A percentile compares a stretch with the other conserved stretches of the same genome.
Conservation (phyloP, 805 yeast species). For the Pichia membranifaciens region DNA sequence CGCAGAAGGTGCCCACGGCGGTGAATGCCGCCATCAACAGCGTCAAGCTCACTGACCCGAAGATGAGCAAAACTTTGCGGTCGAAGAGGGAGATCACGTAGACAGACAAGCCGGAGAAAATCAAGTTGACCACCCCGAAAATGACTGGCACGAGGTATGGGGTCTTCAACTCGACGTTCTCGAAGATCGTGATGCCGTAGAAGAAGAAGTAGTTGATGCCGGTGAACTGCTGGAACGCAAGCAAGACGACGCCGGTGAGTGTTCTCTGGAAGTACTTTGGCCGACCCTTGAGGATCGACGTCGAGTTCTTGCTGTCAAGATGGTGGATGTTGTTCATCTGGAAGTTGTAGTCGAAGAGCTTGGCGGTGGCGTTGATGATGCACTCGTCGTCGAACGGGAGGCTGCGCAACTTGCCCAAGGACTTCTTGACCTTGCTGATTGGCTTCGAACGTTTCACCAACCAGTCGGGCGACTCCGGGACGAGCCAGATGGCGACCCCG, state of each 20-base stretch:
- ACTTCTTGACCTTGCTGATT: conserved; percentile 13
- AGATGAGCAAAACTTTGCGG: conserved; percentile 40
- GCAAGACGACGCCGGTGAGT: conserved; percentile 26
- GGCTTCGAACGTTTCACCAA: conserved; percentile 14
- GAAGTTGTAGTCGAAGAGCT: conserved; percentile 16
- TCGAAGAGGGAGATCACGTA: conserved; percentile 43
- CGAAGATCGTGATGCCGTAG: conserved; percentile 56
- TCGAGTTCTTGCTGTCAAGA: background rate
- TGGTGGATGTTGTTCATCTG: background rate
- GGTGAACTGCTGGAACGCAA: conserved; percentile 43
- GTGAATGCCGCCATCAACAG: conserved; percentile 52
- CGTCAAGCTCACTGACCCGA: conserved; percentile 46
- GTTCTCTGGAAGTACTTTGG: conserved; percentile 27
- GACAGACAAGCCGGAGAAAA: conserved; percentile 45
- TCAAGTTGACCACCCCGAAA: conserved; percentile 49
- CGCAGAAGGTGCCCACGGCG: conserved; percentile 44
- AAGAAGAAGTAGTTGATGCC: conserved; percentile 68
- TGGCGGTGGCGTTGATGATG: conserved; percentile 18
- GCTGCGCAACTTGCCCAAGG: conserved; percentile 20
- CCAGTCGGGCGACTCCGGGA: conserved; percentile 34
- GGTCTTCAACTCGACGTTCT: conserved; percentile 44
- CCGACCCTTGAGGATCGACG: conserved; percentile 23
- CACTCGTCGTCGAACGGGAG: conserved; percentile 19
- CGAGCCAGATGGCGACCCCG: conserved; percentile 21
- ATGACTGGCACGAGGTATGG: conserved; percentile 52